Base-by-base conservation (phyloP, 176 grass and related monocot species). In the Cenchrus fungigraminus region DNA sequence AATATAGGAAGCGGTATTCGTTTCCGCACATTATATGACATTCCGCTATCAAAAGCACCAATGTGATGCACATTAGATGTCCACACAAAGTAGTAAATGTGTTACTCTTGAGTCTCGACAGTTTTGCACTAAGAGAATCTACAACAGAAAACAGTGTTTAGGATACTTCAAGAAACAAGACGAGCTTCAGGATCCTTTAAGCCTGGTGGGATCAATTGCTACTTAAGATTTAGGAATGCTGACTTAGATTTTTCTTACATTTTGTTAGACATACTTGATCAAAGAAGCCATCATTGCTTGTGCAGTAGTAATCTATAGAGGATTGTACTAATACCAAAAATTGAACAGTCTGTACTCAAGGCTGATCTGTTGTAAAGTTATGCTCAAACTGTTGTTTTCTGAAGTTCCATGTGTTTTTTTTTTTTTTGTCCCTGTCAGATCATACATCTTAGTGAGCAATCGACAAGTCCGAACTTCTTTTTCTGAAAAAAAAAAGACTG, bases 1-100 rank as follows among this genome's bases (percentile, higher is more conserved):
- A 84, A 87, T 70, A 87, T 83, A 59, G 85, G 91, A 45, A 88
- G 90, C 44, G 91, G 96, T 71, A 43, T 95, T 73, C 77, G 87
- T 29, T 98, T 98, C 87, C 91, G 87, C 74, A 94, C 96, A 54
- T 83, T 89, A 72, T 98, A 92, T 68, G 93, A 94, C 71, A 86
- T 89, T 86, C 84, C 91, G 3, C 73, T 82, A 71, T 92, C 83
- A 31, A 88, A 68, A 73, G 31, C 79, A 78, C 76, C 80, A 71
- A 78, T 57, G n/a, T 93, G 87, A 92, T 68, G 20, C 72, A 29
- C 64, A 69, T 28, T 9, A 77, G 56, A 15, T 70, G 86, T 62
- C 49, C 34, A 73, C 43, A 19, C 61, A 76, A 76, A 76, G 11
- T 59, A 20, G 9, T 44, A 45, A 51, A 31, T 82, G 19, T 61